These are phyloP conservation scores for Leishmania mexicana DNA, from an alignment of 208 protist species.

Conservation along the genomic window DNA sequence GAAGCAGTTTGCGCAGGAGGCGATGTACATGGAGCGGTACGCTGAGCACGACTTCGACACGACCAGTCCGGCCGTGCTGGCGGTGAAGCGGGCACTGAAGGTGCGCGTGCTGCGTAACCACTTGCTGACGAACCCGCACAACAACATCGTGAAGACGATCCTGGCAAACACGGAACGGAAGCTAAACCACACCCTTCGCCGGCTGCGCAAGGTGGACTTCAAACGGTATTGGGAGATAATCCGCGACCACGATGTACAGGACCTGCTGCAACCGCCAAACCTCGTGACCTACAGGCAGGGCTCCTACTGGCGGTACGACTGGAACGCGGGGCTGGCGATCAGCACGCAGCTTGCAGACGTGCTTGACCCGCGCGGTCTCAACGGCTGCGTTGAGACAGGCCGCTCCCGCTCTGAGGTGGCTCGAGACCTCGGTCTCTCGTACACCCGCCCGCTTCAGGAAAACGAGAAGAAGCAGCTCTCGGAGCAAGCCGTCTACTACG, in stretches of 20 bases:
- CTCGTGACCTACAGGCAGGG: constrained; percentile 88
- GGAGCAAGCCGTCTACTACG: constrained; percentile 90
- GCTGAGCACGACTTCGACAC: constrained; percentile 91
- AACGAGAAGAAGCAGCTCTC: constrained; percentile 92
- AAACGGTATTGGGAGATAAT: constrained; percentile 93
- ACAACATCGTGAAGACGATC: constrained; percentile 90
- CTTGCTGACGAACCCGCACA: constrained; percentile 91
- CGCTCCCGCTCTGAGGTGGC: constrained; percentile 90
- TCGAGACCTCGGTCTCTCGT: constrained; percentile 86
- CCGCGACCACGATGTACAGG: constrained; percentile 91
- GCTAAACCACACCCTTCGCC: constrained; percentile 81
- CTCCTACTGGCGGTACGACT: constrained; percentile 91
- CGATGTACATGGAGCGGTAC: constrained; percentile 93
- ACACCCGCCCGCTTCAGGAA: constrained; percentile 87
- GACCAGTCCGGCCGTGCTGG: constrained; percentile 83
- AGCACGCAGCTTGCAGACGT: constrained; percentile 85
- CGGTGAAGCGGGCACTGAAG: constrained; percentile 85
- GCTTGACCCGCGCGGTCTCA: constrained; percentile 85
- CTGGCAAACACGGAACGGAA: constrained; percentile 77
- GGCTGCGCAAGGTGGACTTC: constrained; percentile 89
- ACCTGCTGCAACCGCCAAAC: constrained; percentile 87
- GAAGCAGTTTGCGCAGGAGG: constrained; percentile 89
- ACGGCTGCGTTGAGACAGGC: constrained; percentile 92
- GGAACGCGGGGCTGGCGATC: constrained; percentile 88
- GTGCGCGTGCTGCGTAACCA: constrained; percentile 89